These are phyloP conservation scores for Hypoxylon perforatum DNA, from an alignment of 495 filamentous ascomycete species.

Conservation along the genomic window DNA sequence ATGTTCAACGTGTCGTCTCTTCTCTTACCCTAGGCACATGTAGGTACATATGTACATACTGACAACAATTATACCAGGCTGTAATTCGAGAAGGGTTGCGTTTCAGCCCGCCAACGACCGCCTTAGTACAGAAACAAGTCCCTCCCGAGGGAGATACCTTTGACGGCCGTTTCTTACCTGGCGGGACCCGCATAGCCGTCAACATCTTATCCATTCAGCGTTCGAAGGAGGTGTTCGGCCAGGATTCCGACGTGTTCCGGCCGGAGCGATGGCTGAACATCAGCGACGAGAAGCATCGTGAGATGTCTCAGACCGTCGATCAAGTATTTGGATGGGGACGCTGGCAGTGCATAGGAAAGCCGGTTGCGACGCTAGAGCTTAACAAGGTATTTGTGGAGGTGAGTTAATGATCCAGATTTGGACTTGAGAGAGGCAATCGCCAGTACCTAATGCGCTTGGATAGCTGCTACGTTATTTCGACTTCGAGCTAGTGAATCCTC, in stretches of 20 bases:
- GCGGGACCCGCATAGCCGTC: conserved; percentile 64
- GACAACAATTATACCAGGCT: conserved; percentile 21
- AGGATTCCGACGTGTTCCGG: conserved; percentile 57
- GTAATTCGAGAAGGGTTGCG: conserved; percentile 59
- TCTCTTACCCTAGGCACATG: too few species aligned
- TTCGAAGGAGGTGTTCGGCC: conserved; percentile 54
- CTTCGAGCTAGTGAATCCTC: conserved; percentile 57
- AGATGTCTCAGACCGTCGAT: conserved; percentile 49
- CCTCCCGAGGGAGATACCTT: conserved; percentile 62
- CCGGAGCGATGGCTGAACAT: conserved; percentile 66
- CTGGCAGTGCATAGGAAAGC: conserved; percentile 54
- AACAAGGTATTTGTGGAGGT: conserved; percentile 65
- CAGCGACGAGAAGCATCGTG: conserved; percentile 33
- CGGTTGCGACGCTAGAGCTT: conserved; percentile 56
- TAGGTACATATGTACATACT: too few species aligned
- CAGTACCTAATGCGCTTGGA: background rate
- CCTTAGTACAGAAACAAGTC: conserved; percentile 58
- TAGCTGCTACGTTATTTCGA: conserved; percentile 63
- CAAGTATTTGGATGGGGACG: conserved; percentile 51
- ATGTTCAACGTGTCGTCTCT: too few species aligned
- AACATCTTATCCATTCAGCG: conserved; percentile 43
- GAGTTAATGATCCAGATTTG: conserved; percentile 1
- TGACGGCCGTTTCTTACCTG: conserved; percentile 64
- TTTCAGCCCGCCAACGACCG: conserved; percentile 52
- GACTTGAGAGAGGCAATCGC: background rate